Percentiles rank a stretch among this genome's conserved stretches.
Evolutionary conservation across 306 rosid genomes (phyloP).

Genomic region (Gynostemma pentaphyllum): DNA sequence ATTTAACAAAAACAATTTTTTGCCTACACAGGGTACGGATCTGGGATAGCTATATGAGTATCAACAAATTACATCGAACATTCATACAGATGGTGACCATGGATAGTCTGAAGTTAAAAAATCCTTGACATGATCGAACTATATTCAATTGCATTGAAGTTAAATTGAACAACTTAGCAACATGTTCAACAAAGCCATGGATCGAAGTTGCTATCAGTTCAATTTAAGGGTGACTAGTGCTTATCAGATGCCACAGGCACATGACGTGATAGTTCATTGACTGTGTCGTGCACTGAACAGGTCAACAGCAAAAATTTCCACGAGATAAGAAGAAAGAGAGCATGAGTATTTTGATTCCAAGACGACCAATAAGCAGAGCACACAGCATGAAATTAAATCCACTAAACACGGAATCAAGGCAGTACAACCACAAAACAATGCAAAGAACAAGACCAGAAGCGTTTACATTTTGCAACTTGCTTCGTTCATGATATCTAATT

Average conservation of each 20-base stretch:
- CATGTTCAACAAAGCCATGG: no score
- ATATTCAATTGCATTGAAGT: no score
- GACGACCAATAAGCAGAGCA: slow-evolving; percentile 38
- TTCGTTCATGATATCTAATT: slow-evolving; percentile 24
- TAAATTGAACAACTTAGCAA: no score
- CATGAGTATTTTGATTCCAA: slow-evolving; percentile 41
- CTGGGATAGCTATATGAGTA: not conserved
- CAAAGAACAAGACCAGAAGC: slow-evolving; percentile 9
- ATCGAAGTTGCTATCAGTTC: no score
- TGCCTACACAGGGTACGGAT: not conserved
- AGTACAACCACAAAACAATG: slow-evolving; percentile 25
- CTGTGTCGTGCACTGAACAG: not conserved
- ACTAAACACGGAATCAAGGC: slow-evolving; percentile 35
- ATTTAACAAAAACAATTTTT: not conserved
- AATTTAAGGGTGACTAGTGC: no score
- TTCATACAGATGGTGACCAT: no score
- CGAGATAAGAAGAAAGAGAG: not conserved
- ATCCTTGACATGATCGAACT: no score
- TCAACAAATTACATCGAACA: not conserved
- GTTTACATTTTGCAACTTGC: not conserved
- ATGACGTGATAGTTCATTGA: not conserved
- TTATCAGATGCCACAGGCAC: no score
- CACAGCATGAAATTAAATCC: slow-evolving; percentile 34
- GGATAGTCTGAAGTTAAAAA: no score
- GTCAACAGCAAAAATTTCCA: not conserved